A percentile compares a stretch with the other conserved stretches of the same genome.
Evolutionary conservation across 2,329 filamentous ascomycete species (phyloP).

Genomic region (Phialocephala subalpina): DNA sequence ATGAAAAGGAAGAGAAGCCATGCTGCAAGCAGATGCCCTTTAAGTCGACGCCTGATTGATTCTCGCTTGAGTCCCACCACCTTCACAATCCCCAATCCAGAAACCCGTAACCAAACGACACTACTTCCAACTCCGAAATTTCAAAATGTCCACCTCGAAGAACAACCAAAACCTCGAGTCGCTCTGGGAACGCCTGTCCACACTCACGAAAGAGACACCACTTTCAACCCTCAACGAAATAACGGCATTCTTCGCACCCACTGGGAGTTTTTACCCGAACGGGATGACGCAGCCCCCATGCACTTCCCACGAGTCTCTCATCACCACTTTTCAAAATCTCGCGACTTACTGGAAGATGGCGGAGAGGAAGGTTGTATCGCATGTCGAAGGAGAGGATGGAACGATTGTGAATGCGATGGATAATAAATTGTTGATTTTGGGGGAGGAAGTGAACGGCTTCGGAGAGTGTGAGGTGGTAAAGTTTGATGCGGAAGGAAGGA

Average conservation of each 20-base stretch:
- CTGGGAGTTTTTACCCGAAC: background rate
- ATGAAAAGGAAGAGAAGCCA: background rate
- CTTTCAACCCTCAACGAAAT: background rate
- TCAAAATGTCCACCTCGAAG: background rate
- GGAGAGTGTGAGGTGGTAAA: background rate
- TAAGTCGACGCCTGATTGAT: no score
- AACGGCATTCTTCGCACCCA: background rate
- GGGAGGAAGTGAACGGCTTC: background rate
- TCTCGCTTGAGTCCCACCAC: no score
- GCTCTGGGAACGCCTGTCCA: background rate
- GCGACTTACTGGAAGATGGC: slow-evolving; percentile 1
- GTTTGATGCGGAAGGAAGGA: background rate
- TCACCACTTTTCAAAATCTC: background rate
- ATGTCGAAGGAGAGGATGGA: slow-evolving; percentile 12
- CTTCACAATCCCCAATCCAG: no score
- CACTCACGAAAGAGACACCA: background rate
- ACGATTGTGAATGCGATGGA: slow-evolving; percentile 9
- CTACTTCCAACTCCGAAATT: no score
- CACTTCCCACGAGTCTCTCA: slow-evolving; percentile 1
- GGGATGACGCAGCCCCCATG: background rate
- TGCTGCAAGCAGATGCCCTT: background rate
- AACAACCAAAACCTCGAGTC: background rate
- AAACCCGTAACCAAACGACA: background rate
- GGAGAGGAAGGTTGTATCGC: background rate
- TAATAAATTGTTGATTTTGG: slow-evolving; percentile 2